These are phyloP conservation scores for Eucalyptus globulus DNA, from an alignment of 345 rosid species.

Conservation along the genomic window DNA sequence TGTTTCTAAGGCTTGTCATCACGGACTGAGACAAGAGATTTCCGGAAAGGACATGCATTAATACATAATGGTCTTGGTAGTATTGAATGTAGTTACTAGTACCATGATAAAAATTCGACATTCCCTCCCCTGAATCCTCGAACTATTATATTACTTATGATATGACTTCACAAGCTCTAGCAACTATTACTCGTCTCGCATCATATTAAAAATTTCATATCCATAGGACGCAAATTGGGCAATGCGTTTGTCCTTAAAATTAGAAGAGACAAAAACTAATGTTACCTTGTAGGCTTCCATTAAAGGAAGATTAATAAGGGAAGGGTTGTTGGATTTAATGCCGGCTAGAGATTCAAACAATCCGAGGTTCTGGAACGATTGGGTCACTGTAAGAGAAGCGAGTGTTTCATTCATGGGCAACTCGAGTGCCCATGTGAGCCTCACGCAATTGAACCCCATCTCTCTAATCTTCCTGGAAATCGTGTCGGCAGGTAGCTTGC, in stretches of 20 bases:
- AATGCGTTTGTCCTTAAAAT: not conserved
- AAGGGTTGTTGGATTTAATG: constrained; percentile 64
- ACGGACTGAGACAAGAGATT: constrained; percentile 31
- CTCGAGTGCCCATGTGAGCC: constrained; percentile 62
- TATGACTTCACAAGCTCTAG: not conserved
- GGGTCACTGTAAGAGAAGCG: constrained; percentile 36
- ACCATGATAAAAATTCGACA: not conserved
- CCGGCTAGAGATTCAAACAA: constrained; percentile 49
- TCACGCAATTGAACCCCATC: constrained; percentile 58
- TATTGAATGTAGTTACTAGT: not conserved
- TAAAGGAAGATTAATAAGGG: constrained; percentile 56
- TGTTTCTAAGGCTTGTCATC: constrained; percentile 45
- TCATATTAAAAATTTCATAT: not conserved
- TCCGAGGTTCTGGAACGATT: constrained; percentile 50
- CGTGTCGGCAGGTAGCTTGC: constrained; percentile 38
- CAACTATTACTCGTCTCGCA: not conserved
- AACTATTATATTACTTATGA: not conserved
- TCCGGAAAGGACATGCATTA: not conserved
- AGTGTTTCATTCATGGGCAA: constrained; percentile 41
- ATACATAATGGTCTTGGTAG: not conserved
- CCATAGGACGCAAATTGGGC: not conserved
- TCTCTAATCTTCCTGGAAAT: constrained; percentile 15
- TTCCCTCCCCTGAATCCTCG: not conserved
- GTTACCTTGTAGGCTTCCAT: constrained; percentile 68
- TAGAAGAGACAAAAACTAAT: not conserved